A percentile compares a stretch with the other conserved stretches of the same genome.
Conservation (phyloP, 2,329 filamentous ascomycete genomes). For the Sclerotinia sclerotiorum region DNA sequence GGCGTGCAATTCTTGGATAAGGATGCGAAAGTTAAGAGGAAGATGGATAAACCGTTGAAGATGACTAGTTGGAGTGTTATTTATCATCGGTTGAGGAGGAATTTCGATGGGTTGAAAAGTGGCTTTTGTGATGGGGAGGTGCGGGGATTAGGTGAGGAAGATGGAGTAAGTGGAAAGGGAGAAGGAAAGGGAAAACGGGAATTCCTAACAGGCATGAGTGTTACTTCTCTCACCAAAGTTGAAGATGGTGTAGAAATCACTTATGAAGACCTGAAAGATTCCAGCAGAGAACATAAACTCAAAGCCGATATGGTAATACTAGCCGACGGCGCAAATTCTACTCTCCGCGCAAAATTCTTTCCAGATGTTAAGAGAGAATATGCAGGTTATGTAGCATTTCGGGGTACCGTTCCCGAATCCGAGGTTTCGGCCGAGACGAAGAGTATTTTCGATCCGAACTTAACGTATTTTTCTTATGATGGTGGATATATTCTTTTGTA, state of each 20-base stretch:
- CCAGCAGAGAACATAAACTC: slow-evolving; percentile 7
- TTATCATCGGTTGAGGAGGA: slow-evolving; percentile 29
- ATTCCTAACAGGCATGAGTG: not conserved
- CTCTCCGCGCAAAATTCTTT: slow-evolving; percentile 24
- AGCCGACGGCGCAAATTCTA: slow-evolving; percentile 33
- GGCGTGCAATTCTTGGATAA: slow-evolving; percentile 24
- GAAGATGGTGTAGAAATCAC: slow-evolving; percentile 13
- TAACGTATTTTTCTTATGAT: slow-evolving; percentile 47
- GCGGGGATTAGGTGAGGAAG: not conserved
- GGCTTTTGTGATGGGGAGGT: slow-evolving; percentile 18
- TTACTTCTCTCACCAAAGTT: not conserved
- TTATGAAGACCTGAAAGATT: not conserved
- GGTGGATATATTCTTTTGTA: slow-evolving; percentile 43
- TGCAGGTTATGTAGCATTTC: slow-evolving; percentile 36
- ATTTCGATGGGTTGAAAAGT: slow-evolving; percentile 32
- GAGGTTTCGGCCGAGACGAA: slow-evolving; percentile 42
- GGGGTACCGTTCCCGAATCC: slow-evolving; percentile 46
- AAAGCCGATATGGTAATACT: slow-evolving; percentile 29
- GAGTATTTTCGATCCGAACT: slow-evolving; percentile 42
- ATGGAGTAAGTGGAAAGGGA: not conserved
- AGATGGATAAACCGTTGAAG: slow-evolving; percentile 1
- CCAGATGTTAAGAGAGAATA: slow-evolving; percentile 30
- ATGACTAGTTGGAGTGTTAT: slow-evolving; percentile 30
- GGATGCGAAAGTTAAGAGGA: slow-evolving; percentile 24
- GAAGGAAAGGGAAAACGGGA: not conserved